Base-by-base conservation (phyloP, 495 filamentous ascomycete species). In the Penicillium maclennaniae region DNA sequence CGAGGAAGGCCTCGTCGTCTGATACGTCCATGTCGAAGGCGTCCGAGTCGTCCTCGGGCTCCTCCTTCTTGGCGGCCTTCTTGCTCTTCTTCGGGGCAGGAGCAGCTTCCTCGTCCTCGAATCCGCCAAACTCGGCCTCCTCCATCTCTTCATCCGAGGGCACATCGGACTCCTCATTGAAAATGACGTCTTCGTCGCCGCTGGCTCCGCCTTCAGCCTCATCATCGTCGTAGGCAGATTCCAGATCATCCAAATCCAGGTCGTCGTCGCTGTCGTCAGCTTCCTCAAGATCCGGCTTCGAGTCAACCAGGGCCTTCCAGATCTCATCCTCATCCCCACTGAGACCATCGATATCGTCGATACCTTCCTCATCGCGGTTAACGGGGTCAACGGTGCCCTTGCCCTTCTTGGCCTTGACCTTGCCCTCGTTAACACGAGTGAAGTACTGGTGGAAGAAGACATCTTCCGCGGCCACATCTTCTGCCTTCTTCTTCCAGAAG, bases 381-480 rank as follows among this genome's bases (percentile, higher is more conserved):
- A 49, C 66, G 19, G 50, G 53, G 38, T 68, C 69, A 14, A 71
- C 67, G 0, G 58, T 66, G 23, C 61, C 63, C 55, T 82, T 79
- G 65, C 73, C 68, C 54, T 75, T 75, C 76, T 85, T 83, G 43
- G 77, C 78, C 63, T 75, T 77, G 53, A 83, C 80, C 65, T 86
- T 83, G 47, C 78, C 80, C 67, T 88, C 92, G 41, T 87, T 87
- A 39, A 91, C 70, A 47, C 87, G 81, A 54, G 80, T 83, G 69
- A 98, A 97, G 81, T 97, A 98, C 51, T 87, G 83, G 70, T 98
- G 93, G 81, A 98, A 98, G 82, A 98, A 98, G 40, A 88, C 90
- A 60, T 98, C 95, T 61, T 98, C 91, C 0, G 85, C 88, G 0
- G 85, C 82, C 9, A 98, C 85, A 39, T 97, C 86, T 44, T 87